Evolutionary conservation across 139 green algal genomes (phyloP), one percentile per base, ranked within the genome.

Genomic region (Dunaliella primolecta): DNA sequence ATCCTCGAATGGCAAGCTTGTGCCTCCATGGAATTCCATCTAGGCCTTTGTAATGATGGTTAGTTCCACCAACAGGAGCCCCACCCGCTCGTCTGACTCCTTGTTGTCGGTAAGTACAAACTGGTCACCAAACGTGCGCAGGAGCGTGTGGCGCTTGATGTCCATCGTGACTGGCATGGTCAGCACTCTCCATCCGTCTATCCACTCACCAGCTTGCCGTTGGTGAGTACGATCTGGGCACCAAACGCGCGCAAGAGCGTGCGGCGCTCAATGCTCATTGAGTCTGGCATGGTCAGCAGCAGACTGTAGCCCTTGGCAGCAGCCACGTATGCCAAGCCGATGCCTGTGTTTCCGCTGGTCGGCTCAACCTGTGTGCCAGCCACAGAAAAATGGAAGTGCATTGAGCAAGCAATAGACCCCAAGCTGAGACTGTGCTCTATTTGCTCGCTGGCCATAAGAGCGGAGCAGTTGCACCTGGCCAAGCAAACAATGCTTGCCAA

Each of bases 281-380:
- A 97, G 31, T 96, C 96, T 0, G 97, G 97, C 97, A 99, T 99
- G 24, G 97, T 99, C 21, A 99, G 90, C 36, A 98, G 91, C 38
- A 74, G 76, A 1, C 87, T 89, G 94, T 99, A 99, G 81, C 97
- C 97, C 83, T 94, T 96, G 30, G 95, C 94, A 3, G 97, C 96
- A 7, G 97, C 97, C 21, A 98, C 95, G 86, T 97, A 99, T 0
- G 97, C 97, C 77, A 99, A 93, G 0, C 95, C 97, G 81, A 98
- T 98, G 11, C 97, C 97, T 20, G 94, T 96, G 38, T 89, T 89
- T 71, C 80, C 82, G 25, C 78, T 83, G 31, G 80, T 87, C 1
- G 83, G 80, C 80, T 84, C 75, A 30, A 85, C 76, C 74, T 83
- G 72, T 25, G 38, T 15, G n/a, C 3, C n/a, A n/a, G n/a, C n/a